Percentiles rank a stretch among this genome's conserved stretches.
These are phyloP conservation scores for Cryphonectria radicalis DNA, from an alignment of 2,329 filamentous ascomycete genomes.

Conservation along the genomic window DNA sequence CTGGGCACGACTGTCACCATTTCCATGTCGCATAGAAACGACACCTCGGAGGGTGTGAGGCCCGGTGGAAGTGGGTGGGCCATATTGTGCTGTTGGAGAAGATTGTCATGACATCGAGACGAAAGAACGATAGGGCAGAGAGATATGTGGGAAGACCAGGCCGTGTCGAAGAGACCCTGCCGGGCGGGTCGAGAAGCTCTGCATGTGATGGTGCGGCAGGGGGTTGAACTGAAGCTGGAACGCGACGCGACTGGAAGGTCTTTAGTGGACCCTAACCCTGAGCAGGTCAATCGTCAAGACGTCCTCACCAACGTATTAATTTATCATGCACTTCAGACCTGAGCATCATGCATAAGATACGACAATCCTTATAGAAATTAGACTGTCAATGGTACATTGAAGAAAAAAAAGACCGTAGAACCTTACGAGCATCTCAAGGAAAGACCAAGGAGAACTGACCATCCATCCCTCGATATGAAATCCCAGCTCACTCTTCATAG, in stretches of 20 bases:
- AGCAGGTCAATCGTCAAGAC: no score
- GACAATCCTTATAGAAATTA: not conserved
- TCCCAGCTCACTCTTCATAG: not conserved
- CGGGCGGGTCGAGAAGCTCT: not conserved
- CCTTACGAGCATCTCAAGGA: not conserved
- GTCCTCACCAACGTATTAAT: not conserved
- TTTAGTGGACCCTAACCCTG: not conserved
- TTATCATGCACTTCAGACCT: not conserved
- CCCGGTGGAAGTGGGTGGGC: slow-evolving; percentile 55
- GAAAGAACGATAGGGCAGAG: not conserved
- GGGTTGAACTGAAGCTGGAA: slow-evolving; percentile 8
- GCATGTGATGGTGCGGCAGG: slow-evolving; percentile 1
- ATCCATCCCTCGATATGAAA: not conserved
- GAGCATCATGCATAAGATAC: not conserved
- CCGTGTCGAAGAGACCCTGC: not conserved
- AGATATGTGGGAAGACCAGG: not conserved
- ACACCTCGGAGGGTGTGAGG: slow-evolving; percentile 84
- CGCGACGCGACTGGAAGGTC: slow-evolving; percentile 10
- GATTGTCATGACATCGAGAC: slow-evolving; percentile 27
- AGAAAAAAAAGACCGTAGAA: not conserved
- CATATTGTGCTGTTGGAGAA: slow-evolving; percentile 42
- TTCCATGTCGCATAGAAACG: slow-evolving; percentile 98
- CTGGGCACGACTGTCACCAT: slow-evolving; percentile 90
- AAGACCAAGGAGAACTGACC: not conserved
- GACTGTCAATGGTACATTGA: not conserved